Percentiles rank a stretch among this genome's conserved stretches.
Conservation (phyloP, 2,329 filamentous ascomycete species). For the Hypoxylon sp. region DNA sequence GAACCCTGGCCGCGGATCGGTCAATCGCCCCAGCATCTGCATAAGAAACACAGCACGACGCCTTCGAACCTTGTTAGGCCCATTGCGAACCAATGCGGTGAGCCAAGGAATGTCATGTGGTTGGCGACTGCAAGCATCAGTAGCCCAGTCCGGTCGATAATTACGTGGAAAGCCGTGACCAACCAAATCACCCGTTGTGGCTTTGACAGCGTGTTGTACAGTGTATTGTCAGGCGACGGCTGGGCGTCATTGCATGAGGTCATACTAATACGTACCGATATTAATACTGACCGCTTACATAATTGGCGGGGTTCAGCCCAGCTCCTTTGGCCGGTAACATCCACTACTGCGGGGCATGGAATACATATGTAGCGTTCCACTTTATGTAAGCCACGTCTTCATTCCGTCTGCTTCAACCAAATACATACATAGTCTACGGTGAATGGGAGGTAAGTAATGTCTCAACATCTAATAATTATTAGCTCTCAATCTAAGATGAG, state of each 20-base stretch:
- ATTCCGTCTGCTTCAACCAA: not conserved
- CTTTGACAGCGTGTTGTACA: slow-evolving; percentile 34
- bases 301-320: slow-evolving; percentile 9
- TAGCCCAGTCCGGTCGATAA: slow-evolving; percentile 29
- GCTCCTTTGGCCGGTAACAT: not conserved
- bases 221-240: slow-evolving; percentile 25
- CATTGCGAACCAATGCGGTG: slow-evolving; percentile 28
- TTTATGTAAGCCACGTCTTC: not conserved
- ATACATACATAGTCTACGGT: not conserved
- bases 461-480: too few species aligned
- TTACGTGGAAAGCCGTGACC: slow-evolving; percentile 33
- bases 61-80: slow-evolving; percentile 14
- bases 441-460: not conserved
- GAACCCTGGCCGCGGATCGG: slow-evolving; percentile 34
- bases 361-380: slow-evolving; percentile 1
- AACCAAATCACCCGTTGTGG: slow-evolving; percentile 33
- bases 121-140: slow-evolving; percentile 8
- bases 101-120: slow-evolving; percentile 32
- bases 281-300: slow-evolving; percentile 8
- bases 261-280: slow-evolving; percentile 22
- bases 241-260: slow-evolving; percentile 34
- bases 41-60: not conserved
- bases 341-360: not conserved
- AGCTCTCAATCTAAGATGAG: too few species aligned
- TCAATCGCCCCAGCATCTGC: slow-evolving; percentile 38